Evolutionary conservation across 805 yeast genomes (phyloP).

Genomic region (Wickerhamomyces ciferrii): DNA sequence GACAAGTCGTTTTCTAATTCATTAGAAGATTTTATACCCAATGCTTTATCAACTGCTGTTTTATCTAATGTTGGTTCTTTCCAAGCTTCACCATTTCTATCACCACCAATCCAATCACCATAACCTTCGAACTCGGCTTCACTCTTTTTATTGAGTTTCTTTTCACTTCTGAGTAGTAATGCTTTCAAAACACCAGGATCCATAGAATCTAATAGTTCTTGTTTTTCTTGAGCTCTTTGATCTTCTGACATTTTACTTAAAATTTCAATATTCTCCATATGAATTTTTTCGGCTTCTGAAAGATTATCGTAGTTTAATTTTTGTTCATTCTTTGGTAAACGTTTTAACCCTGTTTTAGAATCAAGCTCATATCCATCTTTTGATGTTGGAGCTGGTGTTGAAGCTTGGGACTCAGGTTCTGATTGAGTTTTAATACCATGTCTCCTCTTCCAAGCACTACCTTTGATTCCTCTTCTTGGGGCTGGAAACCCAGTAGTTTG

Average conservation of each 20-base stretch:
- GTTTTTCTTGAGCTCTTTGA: conserved; percentile 58
- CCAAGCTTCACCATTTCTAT: conserved; percentile 18
- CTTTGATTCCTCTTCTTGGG: conserved; percentile 68
- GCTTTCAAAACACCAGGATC: conserved; percentile 65
- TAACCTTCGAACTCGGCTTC: conserved; percentile 19
- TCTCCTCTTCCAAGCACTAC: conserved; percentile 76
- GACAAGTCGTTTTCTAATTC: conserved; percentile 1
- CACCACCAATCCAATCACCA: conserved; percentile 27
- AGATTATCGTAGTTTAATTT: conserved; percentile 35
- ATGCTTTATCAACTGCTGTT: conserved; percentile 13
- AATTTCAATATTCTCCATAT: conserved; percentile 64
- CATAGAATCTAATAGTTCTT: conserved; percentile 60
- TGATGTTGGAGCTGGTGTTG: conserved; percentile 85
- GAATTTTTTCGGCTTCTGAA: conserved; percentile 70
- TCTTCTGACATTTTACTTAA: conserved; percentile 58
- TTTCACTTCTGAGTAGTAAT: conserved; percentile 51
- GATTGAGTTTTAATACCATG: conserved; percentile 65
- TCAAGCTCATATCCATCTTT: conserved; percentile 86
- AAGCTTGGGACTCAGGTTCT: conserved; percentile 86
- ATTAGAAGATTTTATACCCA: conserved; percentile 7
- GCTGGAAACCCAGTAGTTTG: conserved; percentile 80
- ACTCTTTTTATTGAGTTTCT: conserved; percentile 24
- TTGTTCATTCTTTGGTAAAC: conserved; percentile 86
- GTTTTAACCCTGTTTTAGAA: conserved; percentile 69
- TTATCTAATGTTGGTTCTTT: conserved; percentile 14